These are phyloP conservation scores for Mycena floridula DNA, from an alignment of 768 basidiomycete species.

Conservation along the genomic window DNA sequence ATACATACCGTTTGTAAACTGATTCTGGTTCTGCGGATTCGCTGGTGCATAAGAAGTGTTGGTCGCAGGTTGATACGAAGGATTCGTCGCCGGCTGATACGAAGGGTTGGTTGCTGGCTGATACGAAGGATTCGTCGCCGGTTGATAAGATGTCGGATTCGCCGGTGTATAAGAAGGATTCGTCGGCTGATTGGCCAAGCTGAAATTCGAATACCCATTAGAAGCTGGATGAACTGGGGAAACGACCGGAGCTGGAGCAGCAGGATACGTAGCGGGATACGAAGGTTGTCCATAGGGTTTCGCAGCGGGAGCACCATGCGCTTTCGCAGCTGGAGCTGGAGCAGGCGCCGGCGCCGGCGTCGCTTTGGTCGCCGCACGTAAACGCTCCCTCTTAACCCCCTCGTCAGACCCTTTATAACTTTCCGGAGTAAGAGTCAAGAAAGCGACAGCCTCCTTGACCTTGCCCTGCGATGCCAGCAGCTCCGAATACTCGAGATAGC, in stretches of 20 bases:
- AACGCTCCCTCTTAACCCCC: slow-evolving; percentile 30
- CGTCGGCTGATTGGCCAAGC: no score
- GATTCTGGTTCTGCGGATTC: background rate
- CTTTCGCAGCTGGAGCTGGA: slow-evolving; percentile 11
- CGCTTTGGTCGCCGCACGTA: slow-evolving; percentile 27
- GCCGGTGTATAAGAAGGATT: no score
- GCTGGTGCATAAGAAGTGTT: background rate
- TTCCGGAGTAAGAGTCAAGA: slow-evolving; percentile 71
- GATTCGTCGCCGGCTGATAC: background rate
- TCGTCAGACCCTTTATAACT: slow-evolving; percentile 56
- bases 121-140: background rate
- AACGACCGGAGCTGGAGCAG: slow-evolving; percentile 7
- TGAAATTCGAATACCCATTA: slow-evolving; percentile 6
- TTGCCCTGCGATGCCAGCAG: slow-evolving; percentile 88
- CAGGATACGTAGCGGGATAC: slow-evolving; percentile 11
- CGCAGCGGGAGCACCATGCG: slow-evolving; percentile 9
- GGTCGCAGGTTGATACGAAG: background rate
- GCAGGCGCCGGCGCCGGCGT: slow-evolving; percentile 19
- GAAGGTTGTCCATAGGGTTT: slow-evolving; percentile 11
- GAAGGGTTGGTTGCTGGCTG: background rate
- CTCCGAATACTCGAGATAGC: slow-evolving; percentile 95
- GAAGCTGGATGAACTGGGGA: slow-evolving; percentile 9
- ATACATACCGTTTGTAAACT: no score
- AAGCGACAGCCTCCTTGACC: slow-evolving; percentile 72
- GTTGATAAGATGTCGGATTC: no score